Evolutionary conservation across 2,329 filamentous ascomycete genomes (phyloP).

Genomic region (Aspergillus floridensis): DNA sequence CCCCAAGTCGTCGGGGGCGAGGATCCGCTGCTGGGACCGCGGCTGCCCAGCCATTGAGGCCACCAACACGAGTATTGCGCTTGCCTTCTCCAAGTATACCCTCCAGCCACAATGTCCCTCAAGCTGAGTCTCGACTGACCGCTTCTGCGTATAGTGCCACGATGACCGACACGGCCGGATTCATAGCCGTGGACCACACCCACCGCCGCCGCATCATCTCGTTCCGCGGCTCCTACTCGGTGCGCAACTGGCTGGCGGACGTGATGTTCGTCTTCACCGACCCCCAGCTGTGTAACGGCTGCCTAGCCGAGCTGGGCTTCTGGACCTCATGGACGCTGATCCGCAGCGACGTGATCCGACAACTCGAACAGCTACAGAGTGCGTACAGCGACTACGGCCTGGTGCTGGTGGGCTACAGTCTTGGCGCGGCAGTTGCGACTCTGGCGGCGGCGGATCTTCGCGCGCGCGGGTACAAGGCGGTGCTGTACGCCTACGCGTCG

Average conservation of each 20-base stretch:
- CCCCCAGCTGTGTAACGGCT: conserved; percentile 45
- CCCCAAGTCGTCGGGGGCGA: conserved; percentile 31
- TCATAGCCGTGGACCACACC: conserved; percentile 47
- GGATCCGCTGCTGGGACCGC: conserved; percentile 41
- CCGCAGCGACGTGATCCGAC: conserved; percentile 35
- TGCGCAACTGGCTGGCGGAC: conserved; percentile 31
- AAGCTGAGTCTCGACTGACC: neutral
- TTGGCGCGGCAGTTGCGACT: conserved; percentile 64
- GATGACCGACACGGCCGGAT: conserved; percentile 47
- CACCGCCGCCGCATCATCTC: conserved; percentile 39
- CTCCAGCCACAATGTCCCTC: no score
- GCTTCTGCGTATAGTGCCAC: conserved; percentile 10
- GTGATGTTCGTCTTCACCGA: conserved; percentile 26
- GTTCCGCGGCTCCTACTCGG: conserved; percentile 38
- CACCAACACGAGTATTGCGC: conserved; percentile 31
- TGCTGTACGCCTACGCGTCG: conserved; percentile 66
- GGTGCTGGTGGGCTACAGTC: conserved; percentile 61
- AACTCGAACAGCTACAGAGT: conserved; percentile 27
- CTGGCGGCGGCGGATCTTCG: conserved; percentile 60
- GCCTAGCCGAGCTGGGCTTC: conserved; percentile 47
- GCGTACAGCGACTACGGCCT: conserved; percentile 38
- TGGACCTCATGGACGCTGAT: conserved; percentile 44
- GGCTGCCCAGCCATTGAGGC: conserved; percentile 48
- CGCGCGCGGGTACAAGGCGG: conserved; percentile 45
- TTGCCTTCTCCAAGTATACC: conserved; percentile 48